Conservation (phyloP, 352 stramenopile genomes). For the Phytophthora gonapodyides region DNA sequence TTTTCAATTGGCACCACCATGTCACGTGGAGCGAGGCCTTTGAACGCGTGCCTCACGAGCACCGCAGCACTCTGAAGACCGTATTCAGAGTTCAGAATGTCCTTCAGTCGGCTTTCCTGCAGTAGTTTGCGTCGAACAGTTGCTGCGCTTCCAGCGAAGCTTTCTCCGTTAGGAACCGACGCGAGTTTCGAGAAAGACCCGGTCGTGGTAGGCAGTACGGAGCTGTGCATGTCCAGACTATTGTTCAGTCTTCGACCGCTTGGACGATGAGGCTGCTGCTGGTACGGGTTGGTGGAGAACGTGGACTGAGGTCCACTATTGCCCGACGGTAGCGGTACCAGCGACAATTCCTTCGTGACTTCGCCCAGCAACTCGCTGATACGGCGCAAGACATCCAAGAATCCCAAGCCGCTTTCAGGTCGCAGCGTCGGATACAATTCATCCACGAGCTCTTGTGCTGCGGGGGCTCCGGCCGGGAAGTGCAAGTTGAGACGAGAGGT, state of each 20-base stretch:
- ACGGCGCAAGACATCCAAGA: conserved; percentile 68
- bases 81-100: conserved; percentile 56
- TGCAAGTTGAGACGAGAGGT: conserved; percentile 65
- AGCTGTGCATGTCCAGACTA: conserved; percentile 35
- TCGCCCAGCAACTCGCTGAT: conserved; percentile 61
- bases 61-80: conserved; percentile 67
- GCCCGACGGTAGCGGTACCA: conserved; percentile 8
- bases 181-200: conserved; percentile 21
- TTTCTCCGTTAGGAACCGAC: conserved; percentile 3
- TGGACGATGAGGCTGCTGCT: conserved; percentile 48
- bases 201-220: conserved; percentile 30
- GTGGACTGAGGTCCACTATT: conserved; percentile 15
- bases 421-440: conserved; percentile 52
- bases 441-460: conserved; percentile 60
- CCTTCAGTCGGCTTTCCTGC: conserved; percentile 56
- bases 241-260: conserved; percentile 45
- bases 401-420: conserved; percentile 40
- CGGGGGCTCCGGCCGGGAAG: conserved; percentile 52
- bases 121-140: conserved; percentile 60
- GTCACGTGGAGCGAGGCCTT: conserved; percentile 62
- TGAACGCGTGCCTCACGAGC: conserved; percentile 75
- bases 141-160: conserved; percentile 14
- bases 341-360: conserved; percentile 39
- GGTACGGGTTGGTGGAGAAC: conserved; percentile 37
- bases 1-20: conserved; percentile 74